Evolutionary conservation across 306 rosid species (phyloP).

Genomic region (Vigna radiata): DNA sequence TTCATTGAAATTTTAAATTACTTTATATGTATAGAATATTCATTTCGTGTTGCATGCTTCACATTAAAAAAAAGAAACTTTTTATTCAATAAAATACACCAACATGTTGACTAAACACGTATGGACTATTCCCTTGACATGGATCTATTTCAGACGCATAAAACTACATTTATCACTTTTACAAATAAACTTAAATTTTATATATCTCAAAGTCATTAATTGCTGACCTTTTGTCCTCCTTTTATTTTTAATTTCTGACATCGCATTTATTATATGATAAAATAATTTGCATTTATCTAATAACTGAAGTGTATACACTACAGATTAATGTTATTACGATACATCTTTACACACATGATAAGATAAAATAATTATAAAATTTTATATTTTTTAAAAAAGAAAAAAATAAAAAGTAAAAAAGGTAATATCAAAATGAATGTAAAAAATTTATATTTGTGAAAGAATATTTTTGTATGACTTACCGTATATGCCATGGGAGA

Average conservation of each 20-base stretch:
- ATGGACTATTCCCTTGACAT: background rate
- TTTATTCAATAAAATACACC: background rate
- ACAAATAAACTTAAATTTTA: background rate
- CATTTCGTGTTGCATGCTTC: background rate
- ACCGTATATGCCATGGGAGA: constrained; percentile 62
- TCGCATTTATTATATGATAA: background rate
- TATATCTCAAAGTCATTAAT: background rate
- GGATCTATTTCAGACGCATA: background rate
- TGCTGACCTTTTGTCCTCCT: no score
- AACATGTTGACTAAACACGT: background rate
- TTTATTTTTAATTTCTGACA: background rate
- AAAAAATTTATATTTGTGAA: no score
- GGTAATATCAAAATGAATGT: no score
- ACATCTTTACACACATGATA: no score
- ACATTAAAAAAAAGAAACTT: background rate
- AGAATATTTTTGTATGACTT: background rate
- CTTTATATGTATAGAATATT: background rate
- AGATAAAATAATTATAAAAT: no score
- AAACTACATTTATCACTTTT: background rate
- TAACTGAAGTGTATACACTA: no score
- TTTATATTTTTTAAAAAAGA: no score
- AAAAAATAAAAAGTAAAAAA: no score
- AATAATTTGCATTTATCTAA: no score
- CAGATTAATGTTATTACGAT: no score
- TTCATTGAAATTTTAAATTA: background rate